These are phyloP conservation scores for Pseudofabraea citricarpa DNA, from an alignment of 2,329 filamentous ascomycete species.

Conservation along the genomic window DNA sequence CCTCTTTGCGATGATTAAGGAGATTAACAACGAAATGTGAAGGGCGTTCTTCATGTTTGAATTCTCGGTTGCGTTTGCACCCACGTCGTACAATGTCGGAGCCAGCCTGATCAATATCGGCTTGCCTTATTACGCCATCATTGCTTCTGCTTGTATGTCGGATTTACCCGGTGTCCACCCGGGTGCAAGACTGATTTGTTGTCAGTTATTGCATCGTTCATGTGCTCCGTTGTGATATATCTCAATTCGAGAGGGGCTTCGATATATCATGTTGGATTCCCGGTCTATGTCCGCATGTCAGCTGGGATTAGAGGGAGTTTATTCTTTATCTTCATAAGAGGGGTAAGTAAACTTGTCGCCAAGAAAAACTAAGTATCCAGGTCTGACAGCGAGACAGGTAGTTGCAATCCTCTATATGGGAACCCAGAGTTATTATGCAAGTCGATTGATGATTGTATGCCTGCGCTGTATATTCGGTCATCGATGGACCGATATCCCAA, in stretches of 20 bases:
- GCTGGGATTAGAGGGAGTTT: constrained; percentile 33
- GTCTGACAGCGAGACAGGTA: neutral
- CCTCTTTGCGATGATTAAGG: too few species aligned
- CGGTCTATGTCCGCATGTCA: neutral
- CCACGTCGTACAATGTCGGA: constrained; percentile 42
- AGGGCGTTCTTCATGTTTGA: constrained; percentile 17
- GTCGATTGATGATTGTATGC: neutral
- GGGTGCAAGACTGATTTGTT: too few species aligned
- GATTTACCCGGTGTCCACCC: too few species aligned
- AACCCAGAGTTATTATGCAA: constrained; percentile 58
- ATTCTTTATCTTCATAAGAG: constrained; percentile 29
- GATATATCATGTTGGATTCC: constrained; percentile 2
- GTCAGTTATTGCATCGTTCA: constrained; percentile 1
- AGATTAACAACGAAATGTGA: neutral
- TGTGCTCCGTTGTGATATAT: constrained; percentile 1
- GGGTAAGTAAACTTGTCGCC: constrained; percentile 16
- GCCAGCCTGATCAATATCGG: constrained; percentile 41
- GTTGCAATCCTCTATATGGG: constrained; percentile 50
- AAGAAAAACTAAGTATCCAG: neutral
- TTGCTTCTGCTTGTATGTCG: neutral
- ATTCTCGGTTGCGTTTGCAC: constrained; percentile 27
- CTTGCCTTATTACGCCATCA: constrained; percentile 26
- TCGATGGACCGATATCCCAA: neutral
- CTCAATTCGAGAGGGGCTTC: neutral
- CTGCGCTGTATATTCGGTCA: neutral